Conservation (phyloP, 495 filamentous ascomycete species). For the Penicillium malachiteum region DNA sequence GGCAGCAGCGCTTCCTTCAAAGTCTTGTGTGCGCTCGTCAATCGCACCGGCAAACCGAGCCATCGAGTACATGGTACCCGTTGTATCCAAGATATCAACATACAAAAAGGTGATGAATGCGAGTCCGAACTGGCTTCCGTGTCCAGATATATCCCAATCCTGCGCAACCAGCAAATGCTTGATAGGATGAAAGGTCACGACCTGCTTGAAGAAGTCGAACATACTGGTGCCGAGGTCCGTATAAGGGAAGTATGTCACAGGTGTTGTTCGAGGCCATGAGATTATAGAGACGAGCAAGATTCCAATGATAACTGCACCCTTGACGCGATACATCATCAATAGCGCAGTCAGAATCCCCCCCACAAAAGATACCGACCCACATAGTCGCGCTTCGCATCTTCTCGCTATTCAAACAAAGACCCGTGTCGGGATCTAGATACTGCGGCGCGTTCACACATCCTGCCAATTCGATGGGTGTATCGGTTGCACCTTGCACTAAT, state of each 20-base stretch:
- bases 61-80: slow-evolving; percentile 81
- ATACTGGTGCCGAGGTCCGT: slow-evolving; percentile 58
- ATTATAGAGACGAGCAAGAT: slow-evolving; percentile 81
- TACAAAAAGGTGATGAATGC: slow-evolving; percentile 80
- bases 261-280: slow-evolving; percentile 73
- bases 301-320: slow-evolving; percentile 76
- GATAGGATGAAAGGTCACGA: slow-evolving; percentile 77
- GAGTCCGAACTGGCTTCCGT: slow-evolving; percentile 68
- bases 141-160: slow-evolving; percentile 63
- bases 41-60: slow-evolving; percentile 72
- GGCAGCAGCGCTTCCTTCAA: slow-evolving; percentile 73
- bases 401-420: slow-evolving; percentile 49
- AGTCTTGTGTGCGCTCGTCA: slow-evolving; percentile 71
- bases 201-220: slow-evolving; percentile 83
- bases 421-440: slow-evolving; percentile 30
- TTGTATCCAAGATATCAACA: slow-evolving; percentile 78
- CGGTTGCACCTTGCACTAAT: slow-evolving; percentile 56
- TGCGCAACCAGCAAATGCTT: slow-evolving; percentile 61
- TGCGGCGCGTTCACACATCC: slow-evolving; percentile 60
- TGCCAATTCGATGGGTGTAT: slow-evolving; percentile 65
- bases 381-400: slow-evolving; percentile 77
- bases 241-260: slow-evolving; percentile 76
- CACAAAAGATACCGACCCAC: slow-evolving; percentile 84
- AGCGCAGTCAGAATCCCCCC: slow-evolving; percentile 72
- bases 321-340: slow-evolving; percentile 79